Evolutionary conservation across 2,329 filamentous ascomycete species (phyloP), one percentile per base, ranked within the genome.

Genomic region (Cercospora zeina): DNA sequence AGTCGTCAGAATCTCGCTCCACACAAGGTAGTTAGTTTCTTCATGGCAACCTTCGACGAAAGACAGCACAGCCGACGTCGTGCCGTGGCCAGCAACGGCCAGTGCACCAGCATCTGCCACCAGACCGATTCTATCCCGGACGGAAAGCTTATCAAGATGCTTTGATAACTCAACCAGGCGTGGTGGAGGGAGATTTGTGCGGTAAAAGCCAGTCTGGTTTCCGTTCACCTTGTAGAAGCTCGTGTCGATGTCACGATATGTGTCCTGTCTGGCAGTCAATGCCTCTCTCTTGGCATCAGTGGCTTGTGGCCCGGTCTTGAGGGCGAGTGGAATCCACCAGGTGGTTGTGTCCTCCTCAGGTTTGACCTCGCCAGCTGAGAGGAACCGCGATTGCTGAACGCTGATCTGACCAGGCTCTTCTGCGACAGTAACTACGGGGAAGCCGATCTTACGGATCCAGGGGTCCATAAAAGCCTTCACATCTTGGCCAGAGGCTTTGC

Each of bases 371-470:
- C 95, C 95, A 3, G 91, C 92, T 19, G 90, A 91, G 21, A 99
- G 82, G 84, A 97, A 99, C 62, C 95, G 89, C 56, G 86, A 89
- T 77, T 99, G 95, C 73, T 88, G 88, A 64, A 97, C 80, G 47
- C 85, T 86, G 70, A 97, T 89, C 75, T 93, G 88, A 14, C 89
- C 89, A 61, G 88, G 85, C 74, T 93, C 87, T 77, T 97, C 95
- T 21, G 88, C 83, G 14, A 97, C 85, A 1, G 90, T 96, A 19
- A 99, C 79, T 13, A 97, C 87, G 0, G 95, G 95, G 77, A 96
- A 96, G 1, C 95, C 95, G 68, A 97, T 96, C 79, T 93, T 95
- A 70, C 89, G 87, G 73, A 97, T 96, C 95, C 95, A 99, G 16
- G 89, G 87, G 68, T 91, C 84, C 93, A 99, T 99, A 73, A 97